phyloP scores from a whole-genome alignment of 1,284 basidiomycete genomes.

The Ustilago curta region DNA sequence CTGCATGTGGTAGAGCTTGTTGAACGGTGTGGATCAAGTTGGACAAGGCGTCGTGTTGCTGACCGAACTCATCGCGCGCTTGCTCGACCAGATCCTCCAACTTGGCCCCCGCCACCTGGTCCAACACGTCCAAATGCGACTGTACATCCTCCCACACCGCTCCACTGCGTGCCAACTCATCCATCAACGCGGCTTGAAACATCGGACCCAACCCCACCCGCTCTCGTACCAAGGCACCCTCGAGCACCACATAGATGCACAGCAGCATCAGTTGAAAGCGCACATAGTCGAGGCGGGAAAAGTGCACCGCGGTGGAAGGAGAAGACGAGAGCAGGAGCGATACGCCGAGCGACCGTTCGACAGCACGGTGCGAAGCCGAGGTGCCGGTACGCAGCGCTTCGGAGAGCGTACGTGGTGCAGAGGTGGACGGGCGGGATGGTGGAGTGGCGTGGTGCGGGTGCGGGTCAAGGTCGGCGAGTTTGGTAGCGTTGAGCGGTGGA shows the following conservation, averaged over 20 bases:
- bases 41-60: no score
- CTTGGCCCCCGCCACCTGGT: slow-evolving; percentile 21
- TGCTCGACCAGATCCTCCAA: slow-evolving; percentile 27
- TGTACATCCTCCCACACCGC: slow-evolving; percentile 24
- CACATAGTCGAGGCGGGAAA: slow-evolving; percentile 50
- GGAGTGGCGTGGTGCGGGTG: not conserved
- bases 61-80: slow-evolving; percentile 13
- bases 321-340: slow-evolving; percentile 35
- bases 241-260: slow-evolving; percentile 38
- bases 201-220: slow-evolving; percentile 5
- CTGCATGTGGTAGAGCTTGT: not conserved
- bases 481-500: not conserved
- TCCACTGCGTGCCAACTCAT: slow-evolving; percentile 17
- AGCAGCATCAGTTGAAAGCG: slow-evolving; percentile 54
- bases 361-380: slow-evolving; percentile 27
- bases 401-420: slow-evolving; percentile 14
- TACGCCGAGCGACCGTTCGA: slow-evolving; percentile 50
- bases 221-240: not conserved
- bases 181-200: slow-evolving; percentile 18
- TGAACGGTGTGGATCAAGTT: slow-evolving; percentile 1
- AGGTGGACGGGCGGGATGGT: not conserved
- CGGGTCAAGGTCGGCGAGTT: not conserved
- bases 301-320: slow-evolving; percentile 14
- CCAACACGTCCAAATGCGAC: slow-evolving; percentile 26
- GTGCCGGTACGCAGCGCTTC: slow-evolving; percentile 45